Conservation (phyloP, 2,329 filamentous ascomycete species). For the Thielaviopsis musarum region DNA sequence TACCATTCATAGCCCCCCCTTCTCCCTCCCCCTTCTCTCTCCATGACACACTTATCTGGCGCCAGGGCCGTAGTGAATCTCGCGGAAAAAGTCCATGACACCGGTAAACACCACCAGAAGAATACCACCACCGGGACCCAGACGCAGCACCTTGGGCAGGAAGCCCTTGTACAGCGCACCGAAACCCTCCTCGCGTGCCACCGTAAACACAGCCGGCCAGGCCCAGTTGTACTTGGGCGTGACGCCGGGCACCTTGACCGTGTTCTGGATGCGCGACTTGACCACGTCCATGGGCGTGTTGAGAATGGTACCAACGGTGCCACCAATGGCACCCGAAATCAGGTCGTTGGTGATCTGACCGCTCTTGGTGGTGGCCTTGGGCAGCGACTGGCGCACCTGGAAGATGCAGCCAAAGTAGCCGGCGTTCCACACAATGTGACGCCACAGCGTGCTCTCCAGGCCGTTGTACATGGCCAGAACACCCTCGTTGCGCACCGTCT, state of each 20-base stretch:
- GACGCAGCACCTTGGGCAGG: constrained; percentile 62
- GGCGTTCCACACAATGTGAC: constrained; percentile 77
- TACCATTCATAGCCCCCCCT: neutral
- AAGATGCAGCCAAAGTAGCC: constrained; percentile 98
- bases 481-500: constrained; percentile 74
- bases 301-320: constrained; percentile 72
- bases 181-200: constrained; percentile 88
- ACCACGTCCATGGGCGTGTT: constrained; percentile 97
- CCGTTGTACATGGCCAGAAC: constrained; percentile 86
- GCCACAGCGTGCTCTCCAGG: constrained; percentile 91
- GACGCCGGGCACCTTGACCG: constrained; percentile 60
- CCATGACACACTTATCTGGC: constrained; percentile 1
- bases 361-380: constrained; percentile 63
- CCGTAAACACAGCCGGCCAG: constrained; percentile 68
- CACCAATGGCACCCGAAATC: constrained; percentile 71
- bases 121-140: constrained; percentile 45
- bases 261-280: constrained; percentile 97
- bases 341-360: constrained; percentile 76
- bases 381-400: constrained; percentile 77
- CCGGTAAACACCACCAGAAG: constrained; percentile 75
- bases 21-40: neutral
- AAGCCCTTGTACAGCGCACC: constrained; percentile 93
- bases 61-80: constrained; percentile 23
- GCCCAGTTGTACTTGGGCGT: constrained; percentile 98
- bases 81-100: constrained; percentile 84